Evolutionary conservation across 2,329 filamentous ascomycete species (phyloP), one percentile per base, ranked within the genome.

Genomic region (Penicillium sp.): DNA sequence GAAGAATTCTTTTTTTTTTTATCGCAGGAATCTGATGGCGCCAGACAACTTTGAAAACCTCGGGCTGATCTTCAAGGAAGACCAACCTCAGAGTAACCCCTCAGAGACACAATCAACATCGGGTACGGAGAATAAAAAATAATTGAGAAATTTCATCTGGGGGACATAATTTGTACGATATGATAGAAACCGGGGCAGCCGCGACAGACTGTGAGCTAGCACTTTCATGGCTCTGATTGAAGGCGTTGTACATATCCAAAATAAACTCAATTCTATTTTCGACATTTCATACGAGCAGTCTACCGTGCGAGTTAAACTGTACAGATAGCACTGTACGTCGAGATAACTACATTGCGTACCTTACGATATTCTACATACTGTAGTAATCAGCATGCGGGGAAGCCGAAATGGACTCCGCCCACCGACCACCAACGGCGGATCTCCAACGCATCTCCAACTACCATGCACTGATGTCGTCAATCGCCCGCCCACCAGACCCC

Each of bases 1-100:
- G 28, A 39, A 44, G 44, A 31, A n/a, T n/a, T n/a, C n/a, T n/a
- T n/a, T 21, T 7, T 19, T 2, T 24, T 31, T 19, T 2, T 24
- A 23, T 16, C 37, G 26, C 65, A 92, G 92, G 64, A 97, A 97
- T 70, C 79, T 99, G 28, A 99, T 99, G 94, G 92, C 92, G 7
- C 91, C 85, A 64, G 94, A 99, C 69, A 90, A 96, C 55, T 94
- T 97, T 75, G 91, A 90, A 74, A 99, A 99, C 69, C 79, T 99
- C 36, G 94, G 94, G 0, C 94, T 96, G 65, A 77, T 80, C 5
- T 80, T 83, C 55, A 81, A 84, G 40, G 73, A 75, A 21, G 61
- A 67, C 3, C 60, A 64, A 29, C 47, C 55, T 18, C 59, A 66
- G 31, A 53, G 48, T 9, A 46, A 48, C n/a, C 23, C 49, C 1